A percentile compares a stretch with the other conserved stretches of the same genome.
Conservation (phyloP, 2,329 filamentous ascomycete species). For the Cladophialophora bantiana region DNA sequence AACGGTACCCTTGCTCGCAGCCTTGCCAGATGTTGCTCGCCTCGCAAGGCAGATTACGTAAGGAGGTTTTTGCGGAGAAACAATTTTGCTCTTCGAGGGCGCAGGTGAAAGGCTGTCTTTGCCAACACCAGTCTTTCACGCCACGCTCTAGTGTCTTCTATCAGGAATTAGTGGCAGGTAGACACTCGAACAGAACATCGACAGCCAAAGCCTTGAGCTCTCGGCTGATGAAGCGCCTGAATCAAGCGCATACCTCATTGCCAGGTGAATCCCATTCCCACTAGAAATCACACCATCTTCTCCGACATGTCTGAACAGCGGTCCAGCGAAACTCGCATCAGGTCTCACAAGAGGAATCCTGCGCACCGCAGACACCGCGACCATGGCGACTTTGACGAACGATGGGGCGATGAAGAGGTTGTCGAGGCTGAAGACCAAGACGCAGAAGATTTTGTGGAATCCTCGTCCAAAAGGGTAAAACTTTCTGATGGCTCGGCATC, state of each 20-base stretch:
- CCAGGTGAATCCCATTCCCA: constrained; percentile 26
- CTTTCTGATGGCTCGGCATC: constrained; percentile 61
- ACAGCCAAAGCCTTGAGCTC: neutral
- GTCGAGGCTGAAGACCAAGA: constrained; percentile 59
- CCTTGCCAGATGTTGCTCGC: neutral
- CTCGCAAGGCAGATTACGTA: neutral
- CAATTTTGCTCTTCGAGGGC: neutral
- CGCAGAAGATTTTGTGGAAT: constrained; percentile 68
- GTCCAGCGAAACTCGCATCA: constrained; percentile 31
- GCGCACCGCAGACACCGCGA: constrained; percentile 33
- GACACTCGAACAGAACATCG: neutral
- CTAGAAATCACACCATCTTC: neutral
- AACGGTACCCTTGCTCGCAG: neutral
- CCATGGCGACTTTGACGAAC: constrained; percentile 70
- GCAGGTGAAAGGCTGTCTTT: neutral
- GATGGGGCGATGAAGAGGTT: constrained; percentile 81
- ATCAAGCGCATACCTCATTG: neutral
- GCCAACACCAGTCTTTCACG: neutral
- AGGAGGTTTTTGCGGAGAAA: neutral
- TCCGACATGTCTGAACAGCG: constrained; percentile 34
- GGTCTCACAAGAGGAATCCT: constrained; percentile 31
- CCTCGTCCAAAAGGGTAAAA: constrained; percentile 74
- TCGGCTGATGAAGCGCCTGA: neutral
- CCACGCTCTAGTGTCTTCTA: neutral
- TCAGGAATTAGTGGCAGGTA: neutral